Evolutionary conservation across 352 stramenopile genomes (phyloP), one percentile per base, ranked within the genome.

Genomic region (Phytophthora melonis): DNA sequence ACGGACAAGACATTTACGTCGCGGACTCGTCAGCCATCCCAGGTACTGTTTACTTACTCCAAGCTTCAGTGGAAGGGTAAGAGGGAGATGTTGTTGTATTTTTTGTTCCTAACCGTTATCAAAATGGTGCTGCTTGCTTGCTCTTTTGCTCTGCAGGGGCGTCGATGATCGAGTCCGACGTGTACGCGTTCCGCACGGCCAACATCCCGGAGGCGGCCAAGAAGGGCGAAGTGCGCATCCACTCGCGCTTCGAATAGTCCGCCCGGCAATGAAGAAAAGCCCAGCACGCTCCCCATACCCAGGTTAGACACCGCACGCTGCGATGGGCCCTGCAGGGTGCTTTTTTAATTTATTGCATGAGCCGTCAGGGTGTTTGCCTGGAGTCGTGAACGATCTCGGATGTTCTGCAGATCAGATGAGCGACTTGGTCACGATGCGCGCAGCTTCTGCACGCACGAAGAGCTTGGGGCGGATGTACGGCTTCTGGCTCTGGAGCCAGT

Each of bases 401-500:
- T 13, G 25, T 58, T n/a, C n/a, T 21, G 36, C 32, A 49, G 2
- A 32, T 82, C 78, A 95, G 19, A 83, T 71, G 11, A 94, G 74
- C 67, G 88, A 84, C 71, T 97, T 97, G 18, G 90, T 94, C 30
- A 94, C 79, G 60, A 97, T 91, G 18, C 90, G 90, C 50, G 88
- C 90, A 5, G 88, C 88, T 43, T 94, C 84, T 3, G 87, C 88
- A 52, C 90, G 90, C 25, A 92, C 86, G 75, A 97, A 97, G 16
- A 95, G 83, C 82, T 95, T 95, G 9, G 90, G 74, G 32, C 84
- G 81, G 53, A 95, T 71, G 69, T 95, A 95, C 52, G 90, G 88
- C 74, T 95, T 94, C 59, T 97, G 90, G 60, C 78, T 93, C 50
- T 87, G 61, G n/a, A 97, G 66, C 88, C 88, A 97, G 68, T 88